phyloP scores from a whole-genome alignment of 2,329 filamentous ascomycete genomes.

The Hymenoscyphus fructigenus region DNA sequence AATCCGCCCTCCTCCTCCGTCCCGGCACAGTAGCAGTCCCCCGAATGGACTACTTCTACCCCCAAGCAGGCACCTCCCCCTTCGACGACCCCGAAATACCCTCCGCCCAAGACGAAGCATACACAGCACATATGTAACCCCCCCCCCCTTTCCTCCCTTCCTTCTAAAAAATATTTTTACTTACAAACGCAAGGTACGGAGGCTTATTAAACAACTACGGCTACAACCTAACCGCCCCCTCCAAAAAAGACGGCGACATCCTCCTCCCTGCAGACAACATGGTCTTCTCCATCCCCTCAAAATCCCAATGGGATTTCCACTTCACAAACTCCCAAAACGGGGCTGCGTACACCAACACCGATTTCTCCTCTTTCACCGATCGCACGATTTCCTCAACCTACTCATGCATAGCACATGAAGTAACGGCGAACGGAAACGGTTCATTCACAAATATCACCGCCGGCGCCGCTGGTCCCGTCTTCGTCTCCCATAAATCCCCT shows the following conservation, averaged over 20 bases:
- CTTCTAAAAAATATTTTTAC: not conserved
- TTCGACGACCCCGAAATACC: not conserved
- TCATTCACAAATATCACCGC: constrained; percentile 33
- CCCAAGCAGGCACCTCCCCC: constrained; percentile 29
- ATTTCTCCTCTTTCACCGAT: constrained; percentile 36
- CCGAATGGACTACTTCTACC: constrained; percentile 40
- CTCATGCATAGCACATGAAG: constrained; percentile 35
- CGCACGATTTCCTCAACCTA: constrained; percentile 37
- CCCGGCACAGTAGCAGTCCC: constrained; percentile 41
- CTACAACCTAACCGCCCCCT: constrained; percentile 17
- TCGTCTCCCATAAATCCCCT: constrained; percentile 30
- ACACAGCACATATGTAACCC: constrained; percentile 43
- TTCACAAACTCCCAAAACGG: constrained; percentile 39
- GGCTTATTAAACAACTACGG: constrained; percentile 38
- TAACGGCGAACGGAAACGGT: constrained; percentile 38
- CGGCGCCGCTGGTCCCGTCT: constrained; percentile 25
- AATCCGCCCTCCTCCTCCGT: constrained; percentile 35
- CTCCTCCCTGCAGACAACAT: not conserved
- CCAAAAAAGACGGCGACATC: not conserved
- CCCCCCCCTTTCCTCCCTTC: no score
- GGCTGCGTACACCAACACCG: constrained; percentile 11
- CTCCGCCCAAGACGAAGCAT: constrained; percentile 39
- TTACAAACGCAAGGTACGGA: constrained; percentile 38
- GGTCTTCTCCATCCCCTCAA: not conserved
- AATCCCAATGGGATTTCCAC: constrained; percentile 33